Evolutionary conservation across 164 flowering plant species (phyloP).

Genomic region (Nymphaea colorata): DNA sequence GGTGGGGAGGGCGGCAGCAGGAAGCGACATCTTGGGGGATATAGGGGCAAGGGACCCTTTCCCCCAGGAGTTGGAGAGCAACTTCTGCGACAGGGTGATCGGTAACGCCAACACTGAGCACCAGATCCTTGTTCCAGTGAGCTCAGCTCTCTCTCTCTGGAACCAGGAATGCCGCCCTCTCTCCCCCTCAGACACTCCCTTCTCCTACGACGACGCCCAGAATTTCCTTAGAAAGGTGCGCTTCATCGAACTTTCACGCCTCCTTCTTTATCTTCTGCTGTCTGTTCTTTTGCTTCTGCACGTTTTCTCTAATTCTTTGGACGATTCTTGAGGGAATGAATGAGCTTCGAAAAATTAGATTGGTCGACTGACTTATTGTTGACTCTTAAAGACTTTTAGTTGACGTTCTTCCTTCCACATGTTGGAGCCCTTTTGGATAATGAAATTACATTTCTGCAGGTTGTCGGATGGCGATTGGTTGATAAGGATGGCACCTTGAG

Average conservation of each 20-base stretch:
- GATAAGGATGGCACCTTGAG: conserved; percentile 40
- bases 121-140: conserved; percentile 59
- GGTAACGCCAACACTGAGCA: conserved; percentile 59
- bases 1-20: background rate
- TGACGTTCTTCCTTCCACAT: too few species aligned
- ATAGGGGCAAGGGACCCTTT: conserved; percentile 94
- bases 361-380: too few species aligned
- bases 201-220: conserved; percentile 46
- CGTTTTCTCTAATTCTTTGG: background rate
- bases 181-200: conserved; percentile 36
- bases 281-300: background rate
- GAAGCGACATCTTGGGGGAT: conserved; percentile 46
- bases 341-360: too few species aligned
- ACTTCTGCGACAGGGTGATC: conserved; percentile 59
- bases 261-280: background rate
- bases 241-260: background rate
- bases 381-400: too few species aligned
- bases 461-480: conserved; percentile 80
- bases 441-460: conserved; percentile 20
- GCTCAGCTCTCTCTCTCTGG: conserved; percentile 56
- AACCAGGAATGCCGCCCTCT: conserved; percentile 36
- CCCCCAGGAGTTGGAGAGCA: conserved; percentile 64
- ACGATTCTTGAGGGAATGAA: too few species aligned
- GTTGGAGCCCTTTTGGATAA: background rate
- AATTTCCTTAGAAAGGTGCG: conserved; percentile 52